phyloP scores from a whole-genome alignment of 495 filamentous ascomycete genomes.

The Aspergillus bridgeri region DNA sequence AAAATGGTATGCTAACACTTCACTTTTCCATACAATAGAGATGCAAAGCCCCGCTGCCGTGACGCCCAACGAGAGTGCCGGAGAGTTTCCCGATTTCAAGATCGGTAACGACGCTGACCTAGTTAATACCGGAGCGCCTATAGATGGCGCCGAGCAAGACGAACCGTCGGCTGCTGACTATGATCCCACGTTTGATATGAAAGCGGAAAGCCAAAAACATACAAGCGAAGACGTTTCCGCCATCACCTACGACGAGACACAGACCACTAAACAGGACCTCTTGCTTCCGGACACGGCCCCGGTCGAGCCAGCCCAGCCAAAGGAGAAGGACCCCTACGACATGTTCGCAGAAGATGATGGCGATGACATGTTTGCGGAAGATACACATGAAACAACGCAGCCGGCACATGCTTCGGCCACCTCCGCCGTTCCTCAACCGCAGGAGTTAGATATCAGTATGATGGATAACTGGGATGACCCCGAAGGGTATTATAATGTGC shows the following conservation, averaged over 20 bases:
- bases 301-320: slow-evolving; percentile 27
- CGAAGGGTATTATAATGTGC: slow-evolving; percentile 92
- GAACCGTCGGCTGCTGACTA: slow-evolving; percentile 94
- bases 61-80: slow-evolving; percentile 46
- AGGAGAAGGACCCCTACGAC: slow-evolving; percentile 66
- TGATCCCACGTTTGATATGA: slow-evolving; percentile 89
- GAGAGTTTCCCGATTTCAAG: slow-evolving; percentile 52
- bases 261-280: slow-evolving; percentile 53
- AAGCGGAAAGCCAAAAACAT: slow-evolving; percentile 75
- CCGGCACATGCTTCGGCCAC: slow-evolving; percentile 44
- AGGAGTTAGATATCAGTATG: slow-evolving; percentile 74
- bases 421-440: slow-evolving; percentile 50
- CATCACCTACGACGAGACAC: slow-evolving; percentile 58
- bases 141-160: slow-evolving; percentile 57
- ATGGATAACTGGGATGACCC: slow-evolving; percentile 91
- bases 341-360: slow-evolving; percentile 95
- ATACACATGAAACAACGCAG: slow-evolving; percentile 43
- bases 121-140: slow-evolving; percentile 54
- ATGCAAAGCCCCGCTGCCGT: slow-evolving; percentile 35
- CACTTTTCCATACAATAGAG: background rate
- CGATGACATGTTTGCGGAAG: slow-evolving; percentile 82
- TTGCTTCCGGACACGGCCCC: slow-evolving; percentile 48
- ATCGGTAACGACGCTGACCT: slow-evolving; percentile 62
- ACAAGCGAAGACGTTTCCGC: slow-evolving; percentile 56
- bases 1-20: background rate